phyloP scores from a whole-genome alignment of 2,329 filamentous ascomycete genomes.

The Diaporthe amygdali region DNA sequence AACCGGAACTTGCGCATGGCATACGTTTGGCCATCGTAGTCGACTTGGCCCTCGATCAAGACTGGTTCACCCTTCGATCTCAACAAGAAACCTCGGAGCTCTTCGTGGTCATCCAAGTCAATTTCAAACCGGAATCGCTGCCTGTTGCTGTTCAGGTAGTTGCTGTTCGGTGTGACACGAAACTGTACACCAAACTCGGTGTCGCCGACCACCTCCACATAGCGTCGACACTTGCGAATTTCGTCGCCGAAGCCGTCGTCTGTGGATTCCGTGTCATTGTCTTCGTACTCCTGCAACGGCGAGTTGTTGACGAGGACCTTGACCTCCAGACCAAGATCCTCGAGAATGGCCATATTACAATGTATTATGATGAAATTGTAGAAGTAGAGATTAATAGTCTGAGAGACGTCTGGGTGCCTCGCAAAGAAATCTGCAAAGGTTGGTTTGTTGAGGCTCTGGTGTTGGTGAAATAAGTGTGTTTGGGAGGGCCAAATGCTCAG shows the following conservation, averaged over 20 bases:
- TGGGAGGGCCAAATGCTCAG: background rate
- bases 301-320: background rate
- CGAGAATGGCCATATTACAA: background rate
- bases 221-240: conserved; percentile 19
- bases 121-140: background rate
- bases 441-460: background rate
- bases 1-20: background rate
- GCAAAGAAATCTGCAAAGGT: background rate
- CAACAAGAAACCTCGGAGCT: background rate
- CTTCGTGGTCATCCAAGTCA: background rate
- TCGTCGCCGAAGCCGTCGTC: background rate
- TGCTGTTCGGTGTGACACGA: background rate
- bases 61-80: background rate
- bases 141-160: background rate
- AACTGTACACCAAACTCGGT: conserved; percentile 31
- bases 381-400: background rate
- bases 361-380: background rate
- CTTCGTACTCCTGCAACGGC: background rate
- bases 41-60: background rate
- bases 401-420: background rate
- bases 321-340: background rate
- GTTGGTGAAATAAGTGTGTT: background rate
- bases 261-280: conserved; percentile 8
- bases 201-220: conserved; percentile 36
- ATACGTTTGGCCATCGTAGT: background rate